Conservation (phyloP, 495 filamentous ascomycete species). For the Xylaria castorea region DNA sequence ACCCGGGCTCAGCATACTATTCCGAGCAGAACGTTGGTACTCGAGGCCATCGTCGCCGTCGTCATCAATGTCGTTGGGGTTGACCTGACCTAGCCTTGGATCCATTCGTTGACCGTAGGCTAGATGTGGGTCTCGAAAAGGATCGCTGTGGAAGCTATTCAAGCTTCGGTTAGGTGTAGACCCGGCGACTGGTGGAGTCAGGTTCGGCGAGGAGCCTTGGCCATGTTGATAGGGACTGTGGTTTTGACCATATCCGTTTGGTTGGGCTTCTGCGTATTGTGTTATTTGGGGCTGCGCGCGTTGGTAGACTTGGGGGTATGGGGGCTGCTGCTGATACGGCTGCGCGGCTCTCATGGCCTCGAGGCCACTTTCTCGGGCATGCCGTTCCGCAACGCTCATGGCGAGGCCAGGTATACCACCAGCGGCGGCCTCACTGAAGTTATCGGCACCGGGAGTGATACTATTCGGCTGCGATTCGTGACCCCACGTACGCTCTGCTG, state of each 20-base stretch:
- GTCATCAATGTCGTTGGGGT: slow-evolving; percentile 81
- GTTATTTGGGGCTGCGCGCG: slow-evolving; percentile 40
- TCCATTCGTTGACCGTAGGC: slow-evolving; percentile 48
- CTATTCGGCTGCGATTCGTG: slow-evolving; percentile 54
- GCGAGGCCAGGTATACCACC: slow-evolving; percentile 82
- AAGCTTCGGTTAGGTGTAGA: slow-evolving; percentile 37
- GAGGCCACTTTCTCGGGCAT: slow-evolving; percentile 74
- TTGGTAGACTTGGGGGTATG: slow-evolving; percentile 42
- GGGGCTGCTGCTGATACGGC: slow-evolving; percentile 43
- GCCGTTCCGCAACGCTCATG: slow-evolving; percentile 72
- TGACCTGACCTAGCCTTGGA: slow-evolving; percentile 63
- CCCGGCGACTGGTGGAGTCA: slow-evolving; percentile 26
- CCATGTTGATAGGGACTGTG: slow-evolving; percentile 23
- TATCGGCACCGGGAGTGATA: slow-evolving; percentile 76
- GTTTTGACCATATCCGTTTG: slow-evolving; percentile 29
- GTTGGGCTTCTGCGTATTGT: slow-evolving; percentile 33
- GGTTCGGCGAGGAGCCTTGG: slow-evolving; percentile 29
- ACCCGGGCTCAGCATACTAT: slow-evolving; percentile 62
- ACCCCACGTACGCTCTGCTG: slow-evolving; percentile 40
- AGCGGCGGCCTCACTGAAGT: slow-evolving; percentile 71
- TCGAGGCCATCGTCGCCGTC: slow-evolving; percentile 84
- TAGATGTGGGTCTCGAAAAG: slow-evolving; percentile 40
- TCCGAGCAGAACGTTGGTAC: slow-evolving; percentile 52
- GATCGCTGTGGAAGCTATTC: slow-evolving; percentile 37
- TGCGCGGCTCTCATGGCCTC: slow-evolving; percentile 64